phyloP scores from a whole-genome alignment of 1,139 yeast species.

The Pichia sp. region DNA sequence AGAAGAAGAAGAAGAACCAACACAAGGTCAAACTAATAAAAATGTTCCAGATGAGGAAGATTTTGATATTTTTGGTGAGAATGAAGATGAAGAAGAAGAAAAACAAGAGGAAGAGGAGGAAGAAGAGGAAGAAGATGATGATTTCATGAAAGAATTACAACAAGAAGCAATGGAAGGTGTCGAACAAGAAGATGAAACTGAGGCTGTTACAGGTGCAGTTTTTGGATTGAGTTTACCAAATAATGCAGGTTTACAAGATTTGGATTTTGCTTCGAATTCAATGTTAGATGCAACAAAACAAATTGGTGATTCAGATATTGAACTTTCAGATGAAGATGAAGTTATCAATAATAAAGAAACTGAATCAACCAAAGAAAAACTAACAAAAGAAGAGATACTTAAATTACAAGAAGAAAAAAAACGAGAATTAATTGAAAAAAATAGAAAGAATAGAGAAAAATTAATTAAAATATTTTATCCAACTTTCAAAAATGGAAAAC shows the following conservation, averaged over 20 bases:
- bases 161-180: conserved; percentile 36
- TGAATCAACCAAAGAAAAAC: conserved; percentile 1
- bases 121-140: conserved; percentile 30
- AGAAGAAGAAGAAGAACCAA: conserved; percentile 40
- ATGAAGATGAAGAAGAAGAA: conserved; percentile 5
- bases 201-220: conserved; percentile 34
- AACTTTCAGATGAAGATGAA: conserved; percentile 30
- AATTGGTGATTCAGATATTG: conserved; percentile 32
- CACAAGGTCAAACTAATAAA: conserved; percentile 19
- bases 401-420: conserved; percentile 13
- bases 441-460: conserved; percentile 31
- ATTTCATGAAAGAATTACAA: conserved; percentile 32
- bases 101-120: conserved; percentile 31
- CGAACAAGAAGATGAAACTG: conserved; percentile 35
- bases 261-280: conserved; percentile 37
- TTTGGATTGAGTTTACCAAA: conserved; percentile 37
- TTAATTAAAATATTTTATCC: conserved; percentile 55
- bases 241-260: conserved; percentile 35
- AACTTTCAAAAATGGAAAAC: conserved; percentile 47
- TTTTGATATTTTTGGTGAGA: conserved; percentile 13
- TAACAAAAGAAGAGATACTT: conserved; percentile 16
- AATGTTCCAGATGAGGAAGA: conserved; percentile 29
- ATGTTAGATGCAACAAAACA: conserved; percentile 33
- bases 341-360: neutral
- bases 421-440: conserved; percentile 18